Base-by-base conservation (phyloP, 2,329 filamentous ascomycete genomes). In the Penicillium olsonii region DNA sequence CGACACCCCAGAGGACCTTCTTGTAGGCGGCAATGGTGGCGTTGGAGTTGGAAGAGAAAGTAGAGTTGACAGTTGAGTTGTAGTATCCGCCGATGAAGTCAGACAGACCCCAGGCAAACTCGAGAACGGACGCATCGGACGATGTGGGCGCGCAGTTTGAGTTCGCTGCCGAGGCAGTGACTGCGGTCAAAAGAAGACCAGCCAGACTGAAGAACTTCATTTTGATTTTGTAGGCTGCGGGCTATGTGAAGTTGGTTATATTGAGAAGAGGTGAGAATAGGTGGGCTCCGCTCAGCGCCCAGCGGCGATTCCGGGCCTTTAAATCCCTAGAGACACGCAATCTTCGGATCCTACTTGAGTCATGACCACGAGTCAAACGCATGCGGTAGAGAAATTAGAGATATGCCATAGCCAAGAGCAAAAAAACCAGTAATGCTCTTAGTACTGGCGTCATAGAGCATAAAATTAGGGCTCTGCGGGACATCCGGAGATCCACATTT, bases 31-130 rank as follows among this genome's bases (percentile, higher is more conserved):
- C 41, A 34, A 60, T 56, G 29, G 57, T 55, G 3, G 42, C 43
- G 24, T 56, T 51, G 24, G 11, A 54, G 9, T 58, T 53, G 42
- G 47, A 55, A 34, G 64, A 60, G 27, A 59, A 55, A 42, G 41
- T 43, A 9, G 37, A 45, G 37, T 64, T 45, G 51, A 65, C 58
- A 5, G 58, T 60, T 35, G 57, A 45, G 48, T 67, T 64, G 44
- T 64, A 67, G 59, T 54, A 67, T 20, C 53, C 40, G 19, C 59
- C 57, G 3, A 62, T 47, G 47, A 67, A 54, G 19, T 49, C 40
- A 20, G 64, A 59, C 19, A 67, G 43, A 8, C 56, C 60, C 38
- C 48, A 62, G 20, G 57, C 57, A 42, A 62, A 65, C 38, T 61
- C 24, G 1, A 64, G 50, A 8, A 64, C 57, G 17, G 55, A 33